These are phyloP conservation scores for Scortechinia acanthostroma DNA, from an alignment of 2,329 filamentous ascomycete species.

Conservation along the genomic window DNA sequence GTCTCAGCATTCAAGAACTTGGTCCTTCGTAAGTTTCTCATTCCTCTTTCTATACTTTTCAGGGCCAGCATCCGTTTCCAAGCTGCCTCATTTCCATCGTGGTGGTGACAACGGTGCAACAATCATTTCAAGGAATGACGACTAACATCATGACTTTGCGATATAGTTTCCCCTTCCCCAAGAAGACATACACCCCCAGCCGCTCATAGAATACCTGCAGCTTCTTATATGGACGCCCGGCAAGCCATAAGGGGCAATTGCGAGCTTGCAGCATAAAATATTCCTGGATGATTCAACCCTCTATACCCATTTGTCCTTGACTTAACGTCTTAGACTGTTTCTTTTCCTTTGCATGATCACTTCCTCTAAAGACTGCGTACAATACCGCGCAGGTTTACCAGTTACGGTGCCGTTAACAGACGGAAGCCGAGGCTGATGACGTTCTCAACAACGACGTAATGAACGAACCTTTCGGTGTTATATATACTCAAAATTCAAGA, in stretches of 20 bases:
- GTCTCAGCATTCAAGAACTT: constrained; percentile 65
- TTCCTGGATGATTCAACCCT: background rate
- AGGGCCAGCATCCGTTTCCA: background rate
- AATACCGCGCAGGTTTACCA: no score
- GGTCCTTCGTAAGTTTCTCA: constrained; percentile 56
- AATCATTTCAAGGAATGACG: constrained; percentile 5
- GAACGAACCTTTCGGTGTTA: no score
- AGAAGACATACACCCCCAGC: constrained; percentile 42
- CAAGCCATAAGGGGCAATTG: no score
- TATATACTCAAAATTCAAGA: no score
- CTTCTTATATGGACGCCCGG: no score
- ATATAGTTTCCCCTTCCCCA: constrained; percentile 44
- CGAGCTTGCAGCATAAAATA: no score
- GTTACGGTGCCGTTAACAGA: no score
- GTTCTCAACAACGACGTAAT: background rate
- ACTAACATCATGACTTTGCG: background rate
- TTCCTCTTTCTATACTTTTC: background rate
- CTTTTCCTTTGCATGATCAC: background rate
- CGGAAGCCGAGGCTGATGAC: no score
- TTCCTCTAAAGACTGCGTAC: no score
- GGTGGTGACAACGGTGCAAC: background rate
- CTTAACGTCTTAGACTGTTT: constrained; percentile 1
- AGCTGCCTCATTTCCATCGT: background rate
- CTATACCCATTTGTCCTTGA: background rate
- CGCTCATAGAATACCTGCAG: no score